Percentiles rank a stretch among this genome's conserved stretches.
These are phyloP conservation scores for Penicillium longicatenatum DNA, from an alignment of 495 filamentous ascomycete species.

Conservation along the genomic window DNA sequence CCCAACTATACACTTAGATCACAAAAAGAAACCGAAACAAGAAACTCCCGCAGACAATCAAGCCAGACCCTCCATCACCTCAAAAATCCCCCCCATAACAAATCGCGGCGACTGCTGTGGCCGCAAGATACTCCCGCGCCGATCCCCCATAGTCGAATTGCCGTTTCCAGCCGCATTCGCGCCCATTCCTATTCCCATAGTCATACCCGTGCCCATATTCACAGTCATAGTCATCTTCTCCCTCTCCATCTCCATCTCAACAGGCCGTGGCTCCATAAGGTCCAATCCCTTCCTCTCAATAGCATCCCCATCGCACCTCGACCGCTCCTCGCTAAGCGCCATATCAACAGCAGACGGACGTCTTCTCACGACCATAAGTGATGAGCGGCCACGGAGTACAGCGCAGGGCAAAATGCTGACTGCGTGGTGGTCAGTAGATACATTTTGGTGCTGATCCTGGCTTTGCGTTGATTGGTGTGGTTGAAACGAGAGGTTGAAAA, in stretches of 20 bases:
- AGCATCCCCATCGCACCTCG: slow-evolving; percentile 36
- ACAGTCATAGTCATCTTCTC: neutral
- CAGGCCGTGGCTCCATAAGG: slow-evolving; percentile 49
- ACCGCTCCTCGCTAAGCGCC: slow-evolving; percentile 44
- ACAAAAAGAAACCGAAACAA: neutral
- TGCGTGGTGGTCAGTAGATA: slow-evolving; percentile 8
- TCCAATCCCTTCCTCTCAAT: slow-evolving; percentile 45
- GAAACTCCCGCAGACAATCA: slow-evolving; percentile 5
- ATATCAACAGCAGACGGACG: slow-evolving; percentile 47
- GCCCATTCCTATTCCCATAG: neutral
- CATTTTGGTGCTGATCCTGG: slow-evolving; percentile 21
- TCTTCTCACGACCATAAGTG: slow-evolving; percentile 39
- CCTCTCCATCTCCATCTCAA: slow-evolving; percentile 33
- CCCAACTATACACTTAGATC: no score
- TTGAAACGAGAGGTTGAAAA: slow-evolving; percentile 35
- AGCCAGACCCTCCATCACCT: slow-evolving; percentile 49
- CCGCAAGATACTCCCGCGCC: neutral
- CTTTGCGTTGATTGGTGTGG: slow-evolving; percentile 25
- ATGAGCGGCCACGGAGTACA: slow-evolving; percentile 38
- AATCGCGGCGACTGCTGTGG: slow-evolving; percentile 34
- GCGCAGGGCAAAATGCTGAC: slow-evolving; percentile 31
- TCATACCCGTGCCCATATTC: neutral
- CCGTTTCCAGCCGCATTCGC: neutral
- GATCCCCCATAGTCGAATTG: neutral
- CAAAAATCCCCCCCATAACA: slow-evolving; percentile 51